Evolutionary conservation across 768 basidiomycete genomes (phyloP).

Genomic region (Lentinula aciculospora): DNA sequence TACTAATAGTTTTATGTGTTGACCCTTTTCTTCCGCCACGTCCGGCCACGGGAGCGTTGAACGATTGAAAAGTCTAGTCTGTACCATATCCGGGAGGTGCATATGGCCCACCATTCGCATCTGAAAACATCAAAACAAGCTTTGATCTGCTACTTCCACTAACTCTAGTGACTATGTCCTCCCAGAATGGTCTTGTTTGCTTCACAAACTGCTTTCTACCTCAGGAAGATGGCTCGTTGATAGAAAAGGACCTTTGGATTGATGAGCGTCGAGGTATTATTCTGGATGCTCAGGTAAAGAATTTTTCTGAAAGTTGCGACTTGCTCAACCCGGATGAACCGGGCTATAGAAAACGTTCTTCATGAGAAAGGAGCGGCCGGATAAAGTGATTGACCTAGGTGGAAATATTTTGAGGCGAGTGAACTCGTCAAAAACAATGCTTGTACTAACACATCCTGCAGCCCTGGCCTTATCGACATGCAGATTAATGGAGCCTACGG

Average conservation of each 20-base stretch:
- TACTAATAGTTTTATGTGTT: not conserved
- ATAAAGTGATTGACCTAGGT: conserved; percentile 57
- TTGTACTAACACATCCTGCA: conserved; percentile 19
- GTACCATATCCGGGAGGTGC: not conserved
- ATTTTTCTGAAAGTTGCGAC: not conserved
- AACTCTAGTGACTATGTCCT: conserved; percentile 24
- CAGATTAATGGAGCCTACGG: conserved; percentile 90
- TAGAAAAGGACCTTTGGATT: conserved; percentile 77
- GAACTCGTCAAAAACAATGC: not conserved
- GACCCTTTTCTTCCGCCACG: not conserved
- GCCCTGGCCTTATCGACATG: conserved; percentile 82
- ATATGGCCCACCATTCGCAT: not conserved
- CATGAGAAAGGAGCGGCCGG: conserved; percentile 52
- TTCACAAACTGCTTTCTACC: conserved; percentile 86
- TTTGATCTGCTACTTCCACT: not conserved
- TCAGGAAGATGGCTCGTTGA: conserved; percentile 71
- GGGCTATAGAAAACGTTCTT: conserved; percentile 62
- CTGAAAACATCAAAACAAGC: not conserved
- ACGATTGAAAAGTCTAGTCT: not conserved
- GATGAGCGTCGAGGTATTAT: conserved; percentile 70
- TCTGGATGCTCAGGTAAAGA: conserved; percentile 63
- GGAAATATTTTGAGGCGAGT: conserved; percentile 72
- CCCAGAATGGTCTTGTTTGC: conserved; percentile 66
- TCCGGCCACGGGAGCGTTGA: not conserved
- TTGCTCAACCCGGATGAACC: not conserved